These are phyloP conservation scores for Begonia fuchsioides DNA, from an alignment of 306 rosid genomes.

Conservation along the genomic window DNA sequence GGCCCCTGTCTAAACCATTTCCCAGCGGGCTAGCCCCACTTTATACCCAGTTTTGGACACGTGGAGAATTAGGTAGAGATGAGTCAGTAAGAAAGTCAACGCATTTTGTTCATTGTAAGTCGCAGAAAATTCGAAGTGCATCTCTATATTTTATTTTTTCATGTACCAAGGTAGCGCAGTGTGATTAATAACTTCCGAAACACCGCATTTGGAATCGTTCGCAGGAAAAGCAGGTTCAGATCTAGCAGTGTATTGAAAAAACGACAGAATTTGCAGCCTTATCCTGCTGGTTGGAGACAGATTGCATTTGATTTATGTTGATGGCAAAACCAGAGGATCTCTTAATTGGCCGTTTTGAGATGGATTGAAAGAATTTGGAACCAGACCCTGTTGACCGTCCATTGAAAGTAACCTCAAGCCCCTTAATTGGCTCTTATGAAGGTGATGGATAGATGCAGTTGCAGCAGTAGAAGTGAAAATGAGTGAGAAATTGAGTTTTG, in stretches of 20 bases:
- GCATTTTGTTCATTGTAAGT: no score
- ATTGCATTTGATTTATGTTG: constrained; percentile 27
- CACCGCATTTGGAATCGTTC: constrained; percentile 26
- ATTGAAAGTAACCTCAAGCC: constrained; percentile 22
- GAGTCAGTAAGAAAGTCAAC: no score
- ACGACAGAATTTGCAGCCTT: constrained; percentile 21
- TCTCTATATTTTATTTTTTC: no score
- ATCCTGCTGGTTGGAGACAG: constrained; percentile 27
- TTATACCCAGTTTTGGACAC: no score
- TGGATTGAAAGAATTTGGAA: constrained; percentile 26
- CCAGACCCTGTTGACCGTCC: constrained; percentile 29
- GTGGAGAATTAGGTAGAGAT: no score
- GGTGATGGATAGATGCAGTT: no score
- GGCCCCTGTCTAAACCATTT: no score
- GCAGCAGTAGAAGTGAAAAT: no score
- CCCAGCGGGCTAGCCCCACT: no score
- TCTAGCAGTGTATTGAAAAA: constrained; percentile 24
- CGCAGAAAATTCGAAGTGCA: no score
- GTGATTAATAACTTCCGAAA: constrained; percentile 23
- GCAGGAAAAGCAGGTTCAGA: constrained; percentile 24
- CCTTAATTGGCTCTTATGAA: no score
- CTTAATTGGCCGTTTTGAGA: constrained; percentile 25
- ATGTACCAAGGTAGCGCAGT: constrained; percentile 13
- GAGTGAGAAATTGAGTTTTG: no score
- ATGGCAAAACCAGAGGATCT: constrained; percentile 11